These are phyloP conservation scores for Pestalotiopsis fici DNA, from an alignment of 2,329 filamentous ascomycete species.

Conservation along the genomic window DNA sequence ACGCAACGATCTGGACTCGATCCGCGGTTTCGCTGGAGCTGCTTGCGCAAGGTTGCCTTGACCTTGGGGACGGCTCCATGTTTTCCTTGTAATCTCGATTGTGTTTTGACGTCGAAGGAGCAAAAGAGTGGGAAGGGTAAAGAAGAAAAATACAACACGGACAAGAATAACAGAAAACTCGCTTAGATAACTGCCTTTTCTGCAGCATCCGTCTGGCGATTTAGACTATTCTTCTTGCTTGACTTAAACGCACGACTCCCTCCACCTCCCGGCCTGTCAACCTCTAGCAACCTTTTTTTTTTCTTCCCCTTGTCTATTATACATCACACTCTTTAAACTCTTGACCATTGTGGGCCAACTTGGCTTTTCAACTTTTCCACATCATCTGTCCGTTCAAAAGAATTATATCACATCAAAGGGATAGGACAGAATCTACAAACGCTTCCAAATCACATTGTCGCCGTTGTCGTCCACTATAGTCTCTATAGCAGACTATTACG, in stretches of 20 bases:
- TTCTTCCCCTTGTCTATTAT: neutral
- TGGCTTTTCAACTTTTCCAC: neutral
- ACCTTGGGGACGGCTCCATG: slow-evolving; percentile 14
- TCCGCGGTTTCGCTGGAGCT: slow-evolving; percentile 5
- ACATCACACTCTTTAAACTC: neutral
- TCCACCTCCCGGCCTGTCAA: neutral
- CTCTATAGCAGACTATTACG: neutral
- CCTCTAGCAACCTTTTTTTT: neutral
- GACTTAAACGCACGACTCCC: slow-evolving; percentile 6
- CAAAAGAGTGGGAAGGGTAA: neutral
- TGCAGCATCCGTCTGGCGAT: neutral
- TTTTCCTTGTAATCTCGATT: slow-evolving; percentile 16
- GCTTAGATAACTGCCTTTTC: neutral
- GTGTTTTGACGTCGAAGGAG: slow-evolving; percentile 11
- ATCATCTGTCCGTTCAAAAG: neutral
- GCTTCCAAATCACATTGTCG: neutral
- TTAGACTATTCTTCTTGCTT: slow-evolving; percentile 7
- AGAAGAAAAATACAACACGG: neutral
- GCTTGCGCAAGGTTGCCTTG: slow-evolving; percentile 24
- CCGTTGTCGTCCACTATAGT: neutral
- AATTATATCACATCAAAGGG: neutral
- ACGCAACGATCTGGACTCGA: slow-evolving; percentile 6
- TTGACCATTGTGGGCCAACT: neutral
- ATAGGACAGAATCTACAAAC: neutral
- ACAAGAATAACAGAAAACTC: neutral